Evolutionary conservation across 202 grass and related monocot species (phyloP).

Genomic region (Setaria viridis): DNA sequence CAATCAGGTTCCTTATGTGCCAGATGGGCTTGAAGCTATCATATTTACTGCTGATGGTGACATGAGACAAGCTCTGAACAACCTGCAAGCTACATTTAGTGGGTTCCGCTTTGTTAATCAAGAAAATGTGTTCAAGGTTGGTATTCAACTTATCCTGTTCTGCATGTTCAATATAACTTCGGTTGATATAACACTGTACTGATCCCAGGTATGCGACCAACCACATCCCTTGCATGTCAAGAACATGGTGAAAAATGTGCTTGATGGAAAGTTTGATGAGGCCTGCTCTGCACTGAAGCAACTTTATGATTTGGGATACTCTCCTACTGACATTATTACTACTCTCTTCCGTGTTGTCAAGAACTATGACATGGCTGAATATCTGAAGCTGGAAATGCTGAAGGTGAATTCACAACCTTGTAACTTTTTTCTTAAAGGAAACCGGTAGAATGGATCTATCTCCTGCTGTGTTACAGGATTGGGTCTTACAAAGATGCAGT

Average conservation of each 20-base stretch:
- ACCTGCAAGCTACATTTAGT: constrained; percentile 96
- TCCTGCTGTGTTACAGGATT: neutral
- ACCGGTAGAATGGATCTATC: neutral
- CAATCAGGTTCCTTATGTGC: constrained; percentile 85
- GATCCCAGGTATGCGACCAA: constrained; percentile 86
- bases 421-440: neutral
- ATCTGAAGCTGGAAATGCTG: constrained; percentile 92
- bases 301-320: constrained; percentile 96
- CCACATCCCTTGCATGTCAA: constrained; percentile 95
- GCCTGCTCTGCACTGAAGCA: constrained; percentile 87
- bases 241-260: constrained; percentile 92
- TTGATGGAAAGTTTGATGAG: constrained; percentile 90
- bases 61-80: constrained; percentile 98
- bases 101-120: constrained; percentile 96
- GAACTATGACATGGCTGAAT: constrained; percentile 99
- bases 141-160: neutral
- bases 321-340: constrained; percentile 96
- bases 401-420: constrained; percentile 61
- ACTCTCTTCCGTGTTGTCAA: constrained; percentile 95
- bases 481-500: neutral
- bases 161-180: constrained; percentile 20
- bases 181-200: constrained; percentile 26
- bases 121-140: constrained; percentile 97
- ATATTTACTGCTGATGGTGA: constrained; percentile 99
- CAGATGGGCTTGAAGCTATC: constrained; percentile 95